phyloP scores from a whole-genome alignment of 129 eudicot species.

The Scalesia atractyloides region DNA sequence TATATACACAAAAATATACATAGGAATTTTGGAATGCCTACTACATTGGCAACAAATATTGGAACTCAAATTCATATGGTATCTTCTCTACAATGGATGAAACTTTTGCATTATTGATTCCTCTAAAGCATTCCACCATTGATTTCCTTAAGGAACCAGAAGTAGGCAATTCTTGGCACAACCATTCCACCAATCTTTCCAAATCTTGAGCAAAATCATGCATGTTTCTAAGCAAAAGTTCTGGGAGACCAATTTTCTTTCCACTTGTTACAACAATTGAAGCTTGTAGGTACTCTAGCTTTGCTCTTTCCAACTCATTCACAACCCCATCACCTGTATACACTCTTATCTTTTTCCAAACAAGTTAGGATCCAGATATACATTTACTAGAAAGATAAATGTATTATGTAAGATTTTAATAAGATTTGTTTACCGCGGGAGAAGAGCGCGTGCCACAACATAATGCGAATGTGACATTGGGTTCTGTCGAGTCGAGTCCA shows the following conservation, averaged over 20 bases:
- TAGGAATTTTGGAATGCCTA: slow-evolving; percentile 22
- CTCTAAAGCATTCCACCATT: slow-evolving; percentile 86
- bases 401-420: neutral
- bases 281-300: slow-evolving; percentile 84
- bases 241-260: slow-evolving; percentile 77
- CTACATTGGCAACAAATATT: slow-evolving; percentile 66
- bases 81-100: slow-evolving; percentile 65
- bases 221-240: slow-evolving; percentile 68
- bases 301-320: slow-evolving; percentile 72
- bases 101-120: slow-evolving; percentile 46
- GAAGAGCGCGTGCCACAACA: slow-evolving; percentile 95
- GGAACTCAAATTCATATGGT: slow-evolving; percentile 87
- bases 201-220: slow-evolving; percentile 59
- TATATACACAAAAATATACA: slow-evolving; percentile 22
- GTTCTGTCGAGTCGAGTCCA: slow-evolving; percentile 65
- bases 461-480: slow-evolving; percentile 77
- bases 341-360: slow-evolving; percentile 56
- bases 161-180: slow-evolving; percentile 83
- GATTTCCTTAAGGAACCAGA: slow-evolving; percentile 91
- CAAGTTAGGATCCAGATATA: neutral
- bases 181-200: slow-evolving; percentile 74
- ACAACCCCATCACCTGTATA: slow-evolving; percentile 78
- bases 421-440: slow-evolving; percentile 61
- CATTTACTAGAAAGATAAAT: neutral
- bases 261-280: slow-evolving; percentile 67